Evolutionary conservation across 1,284 basidiomycete species (phyloP).

Genomic region (Tilletiopsis washingtonensis): DNA sequence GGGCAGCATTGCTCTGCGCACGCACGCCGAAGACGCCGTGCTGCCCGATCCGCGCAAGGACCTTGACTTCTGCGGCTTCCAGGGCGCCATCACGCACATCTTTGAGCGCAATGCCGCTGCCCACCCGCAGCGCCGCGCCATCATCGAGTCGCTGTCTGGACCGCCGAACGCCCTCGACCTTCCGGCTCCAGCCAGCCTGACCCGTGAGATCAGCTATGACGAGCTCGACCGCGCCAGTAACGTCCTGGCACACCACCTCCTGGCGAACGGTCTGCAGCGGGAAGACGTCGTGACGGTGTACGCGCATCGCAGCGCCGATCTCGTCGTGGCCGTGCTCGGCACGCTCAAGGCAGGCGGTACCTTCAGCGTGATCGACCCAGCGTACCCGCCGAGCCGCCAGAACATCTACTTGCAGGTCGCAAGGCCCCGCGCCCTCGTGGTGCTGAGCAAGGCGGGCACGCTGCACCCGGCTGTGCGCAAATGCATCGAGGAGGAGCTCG

Average conservation of each 20-base stretch:
- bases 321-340: conserved; percentile 94
- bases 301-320: conserved; percentile 88
- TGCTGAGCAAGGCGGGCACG: conserved; percentile 81
- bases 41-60: conserved; percentile 76
- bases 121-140: conserved; percentile 39
- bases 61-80: conserved; percentile 93
- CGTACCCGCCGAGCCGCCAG: conserved; percentile 89
- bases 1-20: conserved; percentile 37
- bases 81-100: conserved; percentile 81
- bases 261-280: conserved; percentile 74
- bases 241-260: conserved; percentile 80
- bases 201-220: conserved; percentile 64
- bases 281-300: conserved; percentile 99
- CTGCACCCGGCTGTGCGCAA: conserved; percentile 76
- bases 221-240: conserved; percentile 80
- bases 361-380: conserved; percentile 97
- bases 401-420: conserved; percentile 93
- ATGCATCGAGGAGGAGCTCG: conserved; percentile 70
- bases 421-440: conserved; percentile 81
- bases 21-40: conserved; percentile 65
- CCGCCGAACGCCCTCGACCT: conserved; percentile 59
- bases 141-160: conserved; percentile 54
- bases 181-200: conserved; percentile 53
- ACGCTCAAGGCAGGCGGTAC: conserved; percentile 93
- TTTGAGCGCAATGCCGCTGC: conserved; percentile 40